A percentile compares a stretch with the other conserved stretches of the same genome.
Evolutionary conservation across 179 eudicot species (phyloP).

Genomic region (Spinacia oleracea): DNA sequence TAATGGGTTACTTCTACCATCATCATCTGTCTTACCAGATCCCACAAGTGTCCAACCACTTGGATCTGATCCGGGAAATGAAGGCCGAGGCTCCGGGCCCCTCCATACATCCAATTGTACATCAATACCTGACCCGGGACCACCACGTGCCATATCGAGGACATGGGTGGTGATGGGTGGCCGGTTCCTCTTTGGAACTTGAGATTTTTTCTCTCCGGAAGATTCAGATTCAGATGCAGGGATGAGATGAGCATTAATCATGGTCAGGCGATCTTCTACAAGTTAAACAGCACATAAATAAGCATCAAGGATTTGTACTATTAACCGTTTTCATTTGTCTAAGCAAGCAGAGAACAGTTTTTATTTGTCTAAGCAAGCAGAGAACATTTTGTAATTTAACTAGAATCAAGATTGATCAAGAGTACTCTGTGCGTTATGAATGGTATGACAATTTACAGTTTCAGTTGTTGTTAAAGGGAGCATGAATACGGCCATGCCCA

Average conservation of each 20-base stretch:
- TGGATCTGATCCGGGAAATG: constrained; percentile 49
- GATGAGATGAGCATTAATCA: constrained; percentile 67
- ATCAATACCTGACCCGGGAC: constrained; percentile 70
- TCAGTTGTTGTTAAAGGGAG: neutral
- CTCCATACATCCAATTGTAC: constrained; percentile 69
- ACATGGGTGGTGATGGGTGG: constrained; percentile 96
- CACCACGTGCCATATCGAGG: constrained; percentile 70
- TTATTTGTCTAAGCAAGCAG: neutral
- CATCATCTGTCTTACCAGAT: constrained; percentile 69
- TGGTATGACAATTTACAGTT: neutral
- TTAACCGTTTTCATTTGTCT: neutral
- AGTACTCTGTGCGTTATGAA: too few species aligned
- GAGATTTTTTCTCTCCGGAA: constrained; percentile 33
- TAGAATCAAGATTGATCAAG: neutral
- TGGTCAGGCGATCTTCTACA: constrained; percentile 80
- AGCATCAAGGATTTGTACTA: constrained; percentile 7
- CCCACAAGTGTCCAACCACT: constrained; percentile 61
- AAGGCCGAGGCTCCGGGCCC: constrained; percentile 42
- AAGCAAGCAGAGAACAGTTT: neutral
- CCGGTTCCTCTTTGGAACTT: constrained; percentile 56
- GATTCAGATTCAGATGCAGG: constrained; percentile 39
- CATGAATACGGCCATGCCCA: neutral
- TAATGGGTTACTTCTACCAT: constrained; percentile 81
- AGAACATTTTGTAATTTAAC: neutral
- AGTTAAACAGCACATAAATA: constrained; percentile 23